A percentile compares a stretch with the other conserved stretches of the same genome.
Evolutionary conservation across 352 stramenopile species (phyloP).

Genomic region (Blastocystis sp.): DNA sequence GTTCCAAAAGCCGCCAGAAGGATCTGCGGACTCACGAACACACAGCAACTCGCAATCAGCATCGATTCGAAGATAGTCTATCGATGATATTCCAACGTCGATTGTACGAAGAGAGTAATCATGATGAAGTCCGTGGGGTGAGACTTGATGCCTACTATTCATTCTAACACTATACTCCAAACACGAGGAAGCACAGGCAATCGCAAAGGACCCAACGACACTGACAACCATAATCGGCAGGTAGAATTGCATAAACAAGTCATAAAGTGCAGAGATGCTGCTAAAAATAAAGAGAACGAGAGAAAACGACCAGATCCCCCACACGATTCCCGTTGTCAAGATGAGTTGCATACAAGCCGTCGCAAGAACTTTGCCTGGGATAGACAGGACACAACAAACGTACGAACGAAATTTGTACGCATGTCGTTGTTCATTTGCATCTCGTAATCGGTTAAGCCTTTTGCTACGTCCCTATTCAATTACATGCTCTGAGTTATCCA

Average conservation of each 20-base stretch:
- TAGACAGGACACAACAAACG: neutral
- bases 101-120: neutral
- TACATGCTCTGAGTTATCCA: neutral
- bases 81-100: neutral
- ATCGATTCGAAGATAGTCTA: slow-evolving; percentile 27
- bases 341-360: neutral
- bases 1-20: neutral
- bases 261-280: neutral
- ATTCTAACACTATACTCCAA: neutral
- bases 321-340: neutral
- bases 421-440: neutral
- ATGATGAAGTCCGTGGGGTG: slow-evolving; percentile 17
- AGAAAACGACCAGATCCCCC: neutral
- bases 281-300: neutral
- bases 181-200: neutral
- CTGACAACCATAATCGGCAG: slow-evolving; percentile 5
- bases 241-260: neutral
- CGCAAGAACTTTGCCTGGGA: neutral
- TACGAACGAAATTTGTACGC: slow-evolving; percentile 10
- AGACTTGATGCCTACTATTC: slow-evolving; percentile 19
- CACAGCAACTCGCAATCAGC: neutral
- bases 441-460: neutral
- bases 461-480: neutral
- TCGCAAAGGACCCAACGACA: neutral
- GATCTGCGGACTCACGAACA: neutral